phyloP scores from a whole-genome alignment of 371 early-diverging fungal genomes.

The Rhizomucor miehei region DNA sequence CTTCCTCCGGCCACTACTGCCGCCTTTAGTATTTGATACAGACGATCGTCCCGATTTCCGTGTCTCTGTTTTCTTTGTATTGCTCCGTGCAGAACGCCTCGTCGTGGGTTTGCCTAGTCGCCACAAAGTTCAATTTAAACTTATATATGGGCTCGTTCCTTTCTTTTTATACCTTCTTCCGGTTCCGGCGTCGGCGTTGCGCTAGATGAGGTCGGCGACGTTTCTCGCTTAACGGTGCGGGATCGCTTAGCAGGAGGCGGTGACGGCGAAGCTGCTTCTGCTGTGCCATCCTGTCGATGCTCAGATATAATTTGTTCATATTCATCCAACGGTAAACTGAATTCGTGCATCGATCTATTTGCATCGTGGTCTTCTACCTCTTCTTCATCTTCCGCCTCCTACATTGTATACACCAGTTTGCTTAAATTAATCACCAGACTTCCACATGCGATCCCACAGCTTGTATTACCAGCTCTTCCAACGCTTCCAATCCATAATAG shows the following conservation, averaged over 20 bases:
- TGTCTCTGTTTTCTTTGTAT: conserved; percentile 7
- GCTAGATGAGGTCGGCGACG: conserved; percentile 55
- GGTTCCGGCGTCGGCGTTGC: conserved; percentile 60
- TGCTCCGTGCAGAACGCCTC: conserved; percentile 7
- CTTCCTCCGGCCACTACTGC: conserved; percentile 5
- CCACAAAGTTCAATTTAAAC: neutral
- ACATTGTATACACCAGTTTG: too few species aligned
- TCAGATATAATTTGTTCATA: conserved; percentile 61
- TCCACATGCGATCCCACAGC: neutral
- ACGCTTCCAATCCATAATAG: conserved; percentile 52
- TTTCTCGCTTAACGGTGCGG: conserved; percentile 40
- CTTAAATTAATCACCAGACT: neutral
- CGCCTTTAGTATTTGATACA: neutral
- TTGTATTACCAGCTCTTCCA: conserved; percentile 53
- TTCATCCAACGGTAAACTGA: conserved; percentile 52
- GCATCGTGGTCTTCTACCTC: conserved; percentile 39
- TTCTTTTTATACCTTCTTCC: conserved; percentile 45
- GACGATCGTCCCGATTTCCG: neutral
- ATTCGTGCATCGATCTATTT: conserved; percentile 43
- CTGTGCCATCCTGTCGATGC: conserved; percentile 45
- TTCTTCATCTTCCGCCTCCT: conserved; percentile 46
- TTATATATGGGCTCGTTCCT: too few species aligned
- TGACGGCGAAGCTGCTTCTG: conserved; percentile 18
- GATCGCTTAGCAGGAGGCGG: conserved; percentile 43
- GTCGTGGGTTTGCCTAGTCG: conserved; percentile 8